Percentiles rank a stretch among this genome's conserved stretches.
Conservation (phyloP, 2,329 filamentous ascomycete species). For the Chaetomiaceae sp. region DNA sequence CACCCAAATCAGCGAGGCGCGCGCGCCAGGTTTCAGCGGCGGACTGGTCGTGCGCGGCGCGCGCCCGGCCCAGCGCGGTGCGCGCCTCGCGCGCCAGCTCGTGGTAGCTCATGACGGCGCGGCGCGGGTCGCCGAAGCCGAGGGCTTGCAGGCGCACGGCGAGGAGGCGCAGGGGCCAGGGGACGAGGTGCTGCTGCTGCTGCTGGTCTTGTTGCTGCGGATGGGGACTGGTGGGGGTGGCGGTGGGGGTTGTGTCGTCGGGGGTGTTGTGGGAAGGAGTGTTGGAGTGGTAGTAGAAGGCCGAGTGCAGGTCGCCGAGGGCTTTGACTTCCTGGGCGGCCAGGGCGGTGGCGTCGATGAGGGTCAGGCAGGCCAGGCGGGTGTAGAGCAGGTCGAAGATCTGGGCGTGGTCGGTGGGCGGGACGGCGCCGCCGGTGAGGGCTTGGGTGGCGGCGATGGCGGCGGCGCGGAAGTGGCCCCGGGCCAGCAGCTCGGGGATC, state of each 20-base stretch:
- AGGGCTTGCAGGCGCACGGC: slow-evolving; percentile 79
- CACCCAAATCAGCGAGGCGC: slow-evolving; percentile 68
- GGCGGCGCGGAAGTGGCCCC: slow-evolving; percentile 74
- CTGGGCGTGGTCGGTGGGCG: slow-evolving; percentile 49
- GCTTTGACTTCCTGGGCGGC: slow-evolving; percentile 62
- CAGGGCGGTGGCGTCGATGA: slow-evolving; percentile 66
- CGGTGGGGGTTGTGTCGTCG: no score
- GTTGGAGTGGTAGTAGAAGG: slow-evolving; percentile 43
- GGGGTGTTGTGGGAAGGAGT: slow-evolving; percentile 21
- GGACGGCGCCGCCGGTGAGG: slow-evolving; percentile 43
- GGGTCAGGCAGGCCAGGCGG: slow-evolving; percentile 72
- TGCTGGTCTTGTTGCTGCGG: not conserved
- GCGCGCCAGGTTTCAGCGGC: slow-evolving; percentile 62
- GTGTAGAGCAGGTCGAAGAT: slow-evolving; percentile 78
- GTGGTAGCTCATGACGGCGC: slow-evolving; percentile 85
- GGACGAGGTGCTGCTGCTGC: slow-evolving; percentile 56
- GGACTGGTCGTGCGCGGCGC: slow-evolving; percentile 41
- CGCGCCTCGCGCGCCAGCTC: slow-evolving; percentile 78
- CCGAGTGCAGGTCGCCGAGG: slow-evolving; percentile 55
- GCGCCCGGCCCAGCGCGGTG: slow-evolving; percentile 46
- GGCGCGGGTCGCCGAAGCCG: slow-evolving; percentile 75
- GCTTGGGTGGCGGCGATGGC: slow-evolving; percentile 61
- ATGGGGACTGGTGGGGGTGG: no score
- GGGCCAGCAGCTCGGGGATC: slow-evolving; percentile 59
- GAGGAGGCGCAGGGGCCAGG: slow-evolving; percentile 80